These are phyloP conservation scores for Malus fusca DNA, from an alignment of 306 rosid species.

Conservation along the genomic window DNA sequence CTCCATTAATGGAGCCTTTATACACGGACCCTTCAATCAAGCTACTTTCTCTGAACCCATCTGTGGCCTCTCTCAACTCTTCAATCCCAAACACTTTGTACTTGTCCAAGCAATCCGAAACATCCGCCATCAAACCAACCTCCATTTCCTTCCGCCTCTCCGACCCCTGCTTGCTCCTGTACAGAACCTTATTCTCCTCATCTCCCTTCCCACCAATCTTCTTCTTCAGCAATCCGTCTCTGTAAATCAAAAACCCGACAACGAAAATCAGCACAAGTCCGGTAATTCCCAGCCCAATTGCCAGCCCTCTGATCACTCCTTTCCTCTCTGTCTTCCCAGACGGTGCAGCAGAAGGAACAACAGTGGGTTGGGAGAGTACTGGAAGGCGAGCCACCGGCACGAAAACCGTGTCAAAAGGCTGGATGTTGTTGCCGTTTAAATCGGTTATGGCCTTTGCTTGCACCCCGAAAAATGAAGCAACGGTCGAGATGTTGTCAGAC, in stretches of 20 bases:
- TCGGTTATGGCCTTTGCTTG: slow-evolving; percentile 22
- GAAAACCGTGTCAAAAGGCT: slow-evolving; percentile 48
- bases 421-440: slow-evolving; percentile 19
- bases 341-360: slow-evolving; percentile 10
- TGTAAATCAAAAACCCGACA: slow-evolving; percentile 36
- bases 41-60: slow-evolving; percentile 49
- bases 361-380: slow-evolving; percentile 44
- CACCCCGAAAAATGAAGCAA: slow-evolving; percentile 49
- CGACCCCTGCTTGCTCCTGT: slow-evolving; percentile 11
- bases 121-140: slow-evolving; percentile 67
- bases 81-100: slow-evolving; percentile 67
- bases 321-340: slow-evolving; percentile 20
- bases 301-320: slow-evolving; percentile 54
- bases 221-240: slow-evolving; percentile 36
- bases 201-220: slow-evolving; percentile 11
- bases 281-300: slow-evolving; percentile 55
- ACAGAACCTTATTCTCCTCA: slow-evolving; percentile 19
- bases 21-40: slow-evolving; percentile 84
- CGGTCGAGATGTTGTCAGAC: slow-evolving; percentile 40
- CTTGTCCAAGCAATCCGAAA: slow-evolving; percentile 87
- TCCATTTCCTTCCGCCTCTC: slow-evolving; percentile 32
- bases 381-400: slow-evolving; percentile 59
- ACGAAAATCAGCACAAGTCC: slow-evolving; percentile 56
- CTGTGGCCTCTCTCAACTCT: slow-evolving; percentile 58
- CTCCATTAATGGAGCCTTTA: slow-evolving; percentile 53